These are phyloP conservation scores for Cladosporium sp. DNA, from an alignment of 2,329 filamentous ascomycete species.

Conservation along the genomic window DNA sequence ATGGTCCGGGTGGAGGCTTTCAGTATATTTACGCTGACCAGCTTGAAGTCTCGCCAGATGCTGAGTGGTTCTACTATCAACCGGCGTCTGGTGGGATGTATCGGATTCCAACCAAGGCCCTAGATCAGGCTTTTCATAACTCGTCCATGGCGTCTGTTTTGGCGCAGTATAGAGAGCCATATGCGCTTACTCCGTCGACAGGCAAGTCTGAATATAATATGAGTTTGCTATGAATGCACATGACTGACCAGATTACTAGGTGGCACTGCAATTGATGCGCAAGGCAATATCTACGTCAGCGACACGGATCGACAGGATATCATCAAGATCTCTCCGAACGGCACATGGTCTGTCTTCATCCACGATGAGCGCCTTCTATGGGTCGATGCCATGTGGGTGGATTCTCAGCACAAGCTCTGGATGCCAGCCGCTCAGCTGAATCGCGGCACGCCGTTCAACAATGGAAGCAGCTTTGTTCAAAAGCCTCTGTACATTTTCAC, in stretches of 20 bases:
- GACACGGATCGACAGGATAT: slow-evolving; percentile 32
- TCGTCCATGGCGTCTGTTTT: slow-evolving; percentile 27
- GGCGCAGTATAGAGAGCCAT: slow-evolving; percentile 25
- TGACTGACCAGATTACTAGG: slow-evolving; percentile 9
- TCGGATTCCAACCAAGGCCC: slow-evolving; percentile 32
- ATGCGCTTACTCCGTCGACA: slow-evolving; percentile 34
- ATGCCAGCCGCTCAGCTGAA: slow-evolving; percentile 31
- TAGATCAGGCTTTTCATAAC: slow-evolving; percentile 34
- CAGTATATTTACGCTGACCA: slow-evolving; percentile 33
- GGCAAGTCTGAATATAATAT: slow-evolving; percentile 5
- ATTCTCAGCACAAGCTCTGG: slow-evolving; percentile 24
- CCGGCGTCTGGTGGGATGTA: slow-evolving; percentile 34
- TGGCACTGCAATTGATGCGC: slow-evolving; percentile 36
- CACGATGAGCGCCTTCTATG: slow-evolving; percentile 29
- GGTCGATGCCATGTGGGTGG: slow-evolving; percentile 32
- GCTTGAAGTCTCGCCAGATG: slow-evolving; percentile 38
- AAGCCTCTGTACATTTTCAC: slow-evolving; percentile 26
- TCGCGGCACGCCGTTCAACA: slow-evolving; percentile 27
- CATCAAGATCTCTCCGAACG: slow-evolving; percentile 25
- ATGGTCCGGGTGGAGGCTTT: slow-evolving; percentile 19
- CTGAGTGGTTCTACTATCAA: slow-evolving; percentile 36
- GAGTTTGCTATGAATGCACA: background rate
- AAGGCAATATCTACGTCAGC: slow-evolving; percentile 36
- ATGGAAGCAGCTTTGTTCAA: slow-evolving; percentile 22
- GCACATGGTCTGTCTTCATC: slow-evolving; percentile 24